Conservation (phyloP, 1,284 basidiomycete genomes). For the Bondarzewia mesenterica region DNA sequence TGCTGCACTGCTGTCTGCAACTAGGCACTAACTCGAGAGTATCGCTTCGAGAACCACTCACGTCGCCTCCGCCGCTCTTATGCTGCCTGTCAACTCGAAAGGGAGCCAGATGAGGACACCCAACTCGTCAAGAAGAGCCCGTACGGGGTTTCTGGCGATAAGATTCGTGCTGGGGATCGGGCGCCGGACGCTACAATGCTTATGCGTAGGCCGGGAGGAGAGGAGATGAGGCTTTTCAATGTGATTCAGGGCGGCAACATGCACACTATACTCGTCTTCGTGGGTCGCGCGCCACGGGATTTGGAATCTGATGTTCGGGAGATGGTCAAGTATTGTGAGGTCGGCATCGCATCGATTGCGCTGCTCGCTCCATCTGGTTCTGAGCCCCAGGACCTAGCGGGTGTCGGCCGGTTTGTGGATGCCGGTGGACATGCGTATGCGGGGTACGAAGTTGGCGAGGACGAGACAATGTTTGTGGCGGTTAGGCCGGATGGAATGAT, state of each 20-base stretch:
- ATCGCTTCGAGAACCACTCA: too few species aligned
- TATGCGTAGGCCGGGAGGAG: constrained; percentile 2
- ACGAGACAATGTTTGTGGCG: constrained; percentile 8
- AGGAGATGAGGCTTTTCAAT: constrained; percentile 17
- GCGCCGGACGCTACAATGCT: constrained; percentile 36
- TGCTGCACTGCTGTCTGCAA: too few species aligned
- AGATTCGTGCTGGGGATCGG: constrained; percentile 35
- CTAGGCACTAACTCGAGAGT: too few species aligned
- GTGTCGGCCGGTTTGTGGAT: constrained; percentile 11
- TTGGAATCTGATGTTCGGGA: constrained; percentile 1
- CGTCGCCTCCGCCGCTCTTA: too few species aligned
- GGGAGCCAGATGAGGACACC: constrained; percentile 6
- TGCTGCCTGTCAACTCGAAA: constrained; percentile 13
- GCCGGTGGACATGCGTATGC: constrained; percentile 11
- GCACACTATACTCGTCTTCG: constrained; percentile 23
- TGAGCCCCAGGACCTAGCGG: not conserved
- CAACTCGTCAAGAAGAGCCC: constrained; percentile 13
- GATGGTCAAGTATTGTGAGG: not conserved
- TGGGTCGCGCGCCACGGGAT: constrained; percentile 1
- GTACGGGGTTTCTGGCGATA: constrained; percentile 14
- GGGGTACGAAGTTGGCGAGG: constrained; percentile 12
- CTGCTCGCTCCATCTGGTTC: constrained; percentile 5
- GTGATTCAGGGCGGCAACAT: constrained; percentile 13
- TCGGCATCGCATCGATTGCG: constrained; percentile 7
- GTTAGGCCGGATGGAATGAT: constrained; percentile 20